Evolutionary conservation across 306 rosid genomes (phyloP).

Genomic region (Spatholobus suberectus): DNA sequence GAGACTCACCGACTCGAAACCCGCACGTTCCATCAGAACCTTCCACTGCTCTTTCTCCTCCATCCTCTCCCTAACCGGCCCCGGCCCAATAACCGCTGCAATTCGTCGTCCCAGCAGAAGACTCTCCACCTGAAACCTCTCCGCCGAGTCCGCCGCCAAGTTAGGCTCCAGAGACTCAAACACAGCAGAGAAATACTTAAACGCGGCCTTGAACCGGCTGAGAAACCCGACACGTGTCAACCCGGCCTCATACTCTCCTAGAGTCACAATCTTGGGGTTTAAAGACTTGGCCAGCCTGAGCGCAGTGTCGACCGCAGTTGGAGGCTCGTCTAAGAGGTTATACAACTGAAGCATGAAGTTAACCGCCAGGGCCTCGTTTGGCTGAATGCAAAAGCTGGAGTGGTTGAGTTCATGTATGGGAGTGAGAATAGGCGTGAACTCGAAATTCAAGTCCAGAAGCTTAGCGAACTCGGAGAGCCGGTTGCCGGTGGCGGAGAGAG

Average conservation of each 20-base stretch:
- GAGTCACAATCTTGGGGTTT: slow-evolving; percentile 75
- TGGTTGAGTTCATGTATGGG: slow-evolving; percentile 70
- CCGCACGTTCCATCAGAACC: slow-evolving; percentile 69
- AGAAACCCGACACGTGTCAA: slow-evolving; percentile 66
- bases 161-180: slow-evolving; percentile 91
- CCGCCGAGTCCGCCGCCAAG: slow-evolving; percentile 64
- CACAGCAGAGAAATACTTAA: slow-evolving; percentile 72
- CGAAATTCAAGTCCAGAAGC: slow-evolving; percentile 71
- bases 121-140: slow-evolving; percentile 74
- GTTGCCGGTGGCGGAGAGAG: slow-evolving; percentile 81
- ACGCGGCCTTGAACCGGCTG: slow-evolving; percentile 68
- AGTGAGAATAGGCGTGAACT: slow-evolving; percentile 72
- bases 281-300: slow-evolving; percentile 74
- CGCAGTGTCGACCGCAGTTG: slow-evolving; percentile 58
- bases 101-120: slow-evolving; percentile 76
- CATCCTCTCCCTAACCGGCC: slow-evolving; percentile 62
- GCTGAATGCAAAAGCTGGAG: slow-evolving; percentile 61
- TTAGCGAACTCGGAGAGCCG: slow-evolving; percentile 81
- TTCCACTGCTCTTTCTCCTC: slow-evolving; percentile 87
- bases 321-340: slow-evolving; percentile 76
- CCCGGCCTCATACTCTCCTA: slow-evolving; percentile 86
- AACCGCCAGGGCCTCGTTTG: slow-evolving; percentile 76
- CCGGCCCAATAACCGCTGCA: slow-evolving; percentile 55
- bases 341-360: slow-evolving; percentile 93
- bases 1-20: slow-evolving; percentile 69